Base-by-base conservation (phyloP, 2,329 filamentous ascomycete genomes). In the Stylonectria norvegica region DNA sequence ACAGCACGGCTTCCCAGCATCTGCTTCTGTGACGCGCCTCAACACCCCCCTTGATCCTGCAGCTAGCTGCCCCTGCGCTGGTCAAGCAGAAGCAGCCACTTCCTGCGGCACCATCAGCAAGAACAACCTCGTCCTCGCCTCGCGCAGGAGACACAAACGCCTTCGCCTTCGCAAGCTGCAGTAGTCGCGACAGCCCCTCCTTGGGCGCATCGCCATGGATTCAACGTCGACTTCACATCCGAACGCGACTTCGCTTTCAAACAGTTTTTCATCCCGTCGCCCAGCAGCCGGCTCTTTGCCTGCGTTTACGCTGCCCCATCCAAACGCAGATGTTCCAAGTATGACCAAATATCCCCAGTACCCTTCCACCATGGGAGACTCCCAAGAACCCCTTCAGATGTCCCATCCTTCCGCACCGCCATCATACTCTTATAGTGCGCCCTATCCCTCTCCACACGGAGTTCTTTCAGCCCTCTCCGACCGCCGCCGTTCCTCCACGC, bases 291-390 rank as follows among this genome's bases (percentile, higher is more conserved):
- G 58, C 47, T 38, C 55, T 12, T 43, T 65, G 38, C 63, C 62
- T n/a, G 45, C 62, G 27, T 65, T 65, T 40, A 57, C 61, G 45
- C 57, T 66, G 22, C 63, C 63, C 38, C 62, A 61, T 32, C 63
- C 63, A 17, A 62, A 55, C 34, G 42, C 60, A 45, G 62, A 65
- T 44, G 52, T 63, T 50, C 60, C 63, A 60, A 64, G 63, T 63
- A 62, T 59, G 61, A 33, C 48, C 44, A 49, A 48, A 56, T 53
- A 48, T 28, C 37, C 54, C 36, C 34, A 50, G 38, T 53, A 48
- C 44, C 42, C 49, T 49, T 30, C 48, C 33, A 37, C 41, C 36
- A 37, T 48, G 36, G 48, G 43, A 48, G 48, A 47, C 46, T 45
- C 51, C 36, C 36, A 46, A 38, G 51, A 48, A 44, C 39, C 44